Evolutionary conservation across 169 alveolate species (phyloP).

Genomic region (Cytauxzoon felis): DNA sequence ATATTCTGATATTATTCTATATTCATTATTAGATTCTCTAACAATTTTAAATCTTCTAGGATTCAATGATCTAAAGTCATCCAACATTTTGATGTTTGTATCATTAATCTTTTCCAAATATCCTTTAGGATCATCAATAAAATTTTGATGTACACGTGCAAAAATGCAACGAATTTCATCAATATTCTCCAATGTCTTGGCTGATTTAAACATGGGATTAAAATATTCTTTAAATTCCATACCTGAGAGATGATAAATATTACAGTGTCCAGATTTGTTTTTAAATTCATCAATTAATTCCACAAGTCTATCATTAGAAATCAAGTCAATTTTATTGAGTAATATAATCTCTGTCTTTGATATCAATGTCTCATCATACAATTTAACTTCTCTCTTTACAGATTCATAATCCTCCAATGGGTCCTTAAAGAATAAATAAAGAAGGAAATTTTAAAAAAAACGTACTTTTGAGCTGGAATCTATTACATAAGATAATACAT

Average conservation of each 20-base stretch:
- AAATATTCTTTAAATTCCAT: background rate
- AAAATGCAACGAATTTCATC: constrained; percentile 2
- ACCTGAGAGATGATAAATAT: constrained; percentile 46
- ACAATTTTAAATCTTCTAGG: constrained; percentile 62
- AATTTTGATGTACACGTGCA: background rate
- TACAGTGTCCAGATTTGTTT: constrained; percentile 11
- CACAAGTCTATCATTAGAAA: background rate
- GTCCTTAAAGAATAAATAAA: constrained; percentile 3
- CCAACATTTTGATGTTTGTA: constrained; percentile 31
- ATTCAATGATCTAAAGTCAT: constrained; percentile 60
- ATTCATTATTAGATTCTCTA: constrained; percentile 55
- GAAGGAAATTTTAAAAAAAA: background rate
- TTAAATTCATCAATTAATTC: constrained; percentile 20
- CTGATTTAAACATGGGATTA: background rate
- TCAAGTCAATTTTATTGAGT: constrained; percentile 50
- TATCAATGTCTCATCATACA: constrained; percentile 24
- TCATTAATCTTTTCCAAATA: background rate
- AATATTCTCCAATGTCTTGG: constrained; percentile 49
- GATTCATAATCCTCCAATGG: constrained; percentile 52
- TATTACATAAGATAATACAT: constrained; percentile 67
- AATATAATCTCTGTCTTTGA: constrained; percentile 20
- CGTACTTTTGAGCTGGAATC: constrained; percentile 44
- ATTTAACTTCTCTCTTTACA: constrained; percentile 40
- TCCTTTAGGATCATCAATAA: background rate
- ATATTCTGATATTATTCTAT: constrained; percentile 54